A percentile compares a stretch with the other conserved stretches of the same genome.
Conservation (phyloP, 2,329 filamentous ascomycete genomes). For the Periconia sp. region DNA sequence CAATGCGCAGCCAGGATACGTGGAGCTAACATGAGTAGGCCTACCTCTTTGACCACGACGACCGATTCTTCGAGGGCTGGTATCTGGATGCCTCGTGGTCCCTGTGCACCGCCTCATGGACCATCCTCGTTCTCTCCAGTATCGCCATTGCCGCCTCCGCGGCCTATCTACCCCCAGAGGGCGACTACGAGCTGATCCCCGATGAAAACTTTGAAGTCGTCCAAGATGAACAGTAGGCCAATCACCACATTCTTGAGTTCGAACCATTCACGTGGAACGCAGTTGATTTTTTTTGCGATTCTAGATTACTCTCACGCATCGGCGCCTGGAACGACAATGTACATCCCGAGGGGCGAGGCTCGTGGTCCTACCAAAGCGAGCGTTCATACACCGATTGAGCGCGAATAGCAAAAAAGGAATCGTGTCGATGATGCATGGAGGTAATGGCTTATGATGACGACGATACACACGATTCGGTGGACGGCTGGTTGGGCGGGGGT, state of each 20-base stretch:
- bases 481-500: too few relatives aligned
- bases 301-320: constrained; percentile 37
- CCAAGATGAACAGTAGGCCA: constrained; percentile 38
- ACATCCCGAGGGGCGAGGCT: constrained; percentile 10
- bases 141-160: constrained; percentile 66
- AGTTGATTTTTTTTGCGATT: constrained; percentile 18
- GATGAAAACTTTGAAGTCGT: constrained; percentile 24
- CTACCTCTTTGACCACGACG: constrained; percentile 80
- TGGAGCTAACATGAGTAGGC: constrained; percentile 56
- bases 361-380: neutral
- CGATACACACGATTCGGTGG: neutral
- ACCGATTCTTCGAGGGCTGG: constrained; percentile 83
- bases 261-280: neutral
- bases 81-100: constrained; percentile 77
- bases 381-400: constrained; percentile 16
- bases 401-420: constrained; percentile 3
- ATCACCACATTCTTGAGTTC: neutral
- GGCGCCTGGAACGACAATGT: constrained; percentile 39
- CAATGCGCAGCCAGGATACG: neutral
- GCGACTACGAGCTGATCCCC: constrained; percentile 80
- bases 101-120: constrained; percentile 65
- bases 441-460: neutral
- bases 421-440: neutral
- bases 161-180: constrained; percentile 73
- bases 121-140: constrained; percentile 55